Evolutionary conservation across 2,329 filamentous ascomycete species (phyloP), one percentile per base, ranked within the genome.

Genomic region (Ilyonectria mors-panacis): DNA sequence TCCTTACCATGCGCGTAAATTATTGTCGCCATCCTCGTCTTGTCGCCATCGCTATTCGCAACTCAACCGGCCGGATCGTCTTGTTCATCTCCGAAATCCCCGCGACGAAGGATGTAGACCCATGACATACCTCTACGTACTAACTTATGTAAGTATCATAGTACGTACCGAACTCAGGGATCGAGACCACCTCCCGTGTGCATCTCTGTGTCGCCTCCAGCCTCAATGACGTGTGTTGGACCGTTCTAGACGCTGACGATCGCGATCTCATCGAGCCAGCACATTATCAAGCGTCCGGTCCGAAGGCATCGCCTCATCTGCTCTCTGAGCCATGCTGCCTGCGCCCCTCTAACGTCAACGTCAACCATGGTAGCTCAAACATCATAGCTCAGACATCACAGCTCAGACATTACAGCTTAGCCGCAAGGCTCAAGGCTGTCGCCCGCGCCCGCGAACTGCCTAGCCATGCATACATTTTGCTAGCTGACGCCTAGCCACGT

Each of bases 241-340:
- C 70, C 72, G 73, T 75, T 75, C 73, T 75, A 75, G 73, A 74
- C 64, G 65, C 70, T 65, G 66, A 58, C 59, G 70, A 69, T 64
- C 69, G 45, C 63, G 61, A 63, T 65, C 59, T 63, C 67, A 54
- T 57, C 35, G 33, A 28, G 17, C 69, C 68, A 70, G 64, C 65
- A 63, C 71, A 71, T 65, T 65, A 70, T 42, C 59, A 53, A 67
- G 59, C 58, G 39, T 54, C 45, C 60, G 56, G 58, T 58, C 54
- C 48, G 57, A 61, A 23, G 4, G 19, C 47, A 56, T 69, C 65
- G 69, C 66, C 67, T 75, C 51, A 45, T 63, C 39, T 60, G 59
- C 68, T 54, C 37, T 56, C 35, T 44, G 12, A 50, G 33, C 47
- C 15, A 50, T 48, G 50, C 28, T 58, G 45, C 51, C 58, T 61